Base-by-base conservation (phyloP, 768 basidiomycete species). In the Boletus rubropictus region DNA sequence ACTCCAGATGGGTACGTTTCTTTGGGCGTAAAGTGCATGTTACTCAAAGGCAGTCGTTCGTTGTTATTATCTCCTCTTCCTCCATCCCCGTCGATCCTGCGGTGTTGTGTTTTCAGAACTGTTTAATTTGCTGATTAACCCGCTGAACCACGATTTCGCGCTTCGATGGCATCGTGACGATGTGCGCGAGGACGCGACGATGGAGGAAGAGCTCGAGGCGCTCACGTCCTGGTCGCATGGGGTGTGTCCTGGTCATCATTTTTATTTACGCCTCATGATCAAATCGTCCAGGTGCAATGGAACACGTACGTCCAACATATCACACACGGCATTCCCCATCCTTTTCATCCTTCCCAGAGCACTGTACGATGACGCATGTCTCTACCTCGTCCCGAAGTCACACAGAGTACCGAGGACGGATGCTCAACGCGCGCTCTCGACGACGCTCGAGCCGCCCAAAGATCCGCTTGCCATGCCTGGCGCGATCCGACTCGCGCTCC, bases 91-190 rank as follows among this genome's bases (percentile, higher is more conserved):
- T 25, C 33, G n/a, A 10, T 33, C 4, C 18, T 7, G 11, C 17
- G 25, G 33, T 10, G 9, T 34, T 11, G 8, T 25, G 8, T 20
- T 15, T 7, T 7, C 31, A 60, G 87, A 89, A 57, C 63, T 88
- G 21, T 87, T 88, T 63, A 89, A 88, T 56, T 59, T 88, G 44
- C 69, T 89, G 18, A 81, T 89, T 28, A 86, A 89, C 59, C 88
- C 86, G 0, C 46, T 70, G 9, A 56, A 62, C 5, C 80, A 82
- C 49, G 72, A 80, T 38, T 89, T 88, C 61, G 83, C 86, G 2
- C 68, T 89, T 42, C 71, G 85, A 32, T 89, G 87, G 86, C 88
- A 89, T 61, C 76, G 87, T 3, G 88, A 89, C 51, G 87, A 87
- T 62, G 74, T 90, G 5, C 68, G 64, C 24, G 81, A 80, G 56